phyloP scores from a whole-genome alignment of 2,329 filamentous ascomycete species.

The Exophiala oligosperma region DNA sequence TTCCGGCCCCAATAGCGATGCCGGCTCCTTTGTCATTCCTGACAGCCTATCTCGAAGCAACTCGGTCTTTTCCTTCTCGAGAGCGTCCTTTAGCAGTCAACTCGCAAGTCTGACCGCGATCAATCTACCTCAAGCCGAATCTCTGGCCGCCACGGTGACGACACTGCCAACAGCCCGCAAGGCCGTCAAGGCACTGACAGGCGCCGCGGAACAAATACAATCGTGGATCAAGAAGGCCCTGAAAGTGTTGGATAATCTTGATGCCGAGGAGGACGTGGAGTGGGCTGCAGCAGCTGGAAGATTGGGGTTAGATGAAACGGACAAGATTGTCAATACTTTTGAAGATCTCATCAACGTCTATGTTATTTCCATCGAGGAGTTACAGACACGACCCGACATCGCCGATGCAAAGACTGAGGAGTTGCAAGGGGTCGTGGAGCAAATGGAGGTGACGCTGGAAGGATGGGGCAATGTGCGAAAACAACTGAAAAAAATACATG shows the following conservation, averaged over 20 bases:
- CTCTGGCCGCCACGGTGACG: constrained; percentile 78
- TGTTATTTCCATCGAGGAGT: constrained; percentile 86
- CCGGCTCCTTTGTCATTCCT: constrained; percentile 46
- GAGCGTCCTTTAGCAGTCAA: constrained; percentile 89
- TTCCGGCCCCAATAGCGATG: constrained; percentile 29
- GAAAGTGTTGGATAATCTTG: constrained; percentile 82
- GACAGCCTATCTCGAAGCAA: constrained; percentile 63
- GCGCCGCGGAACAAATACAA: constrained; percentile 87
- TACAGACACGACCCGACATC: constrained; percentile 80
- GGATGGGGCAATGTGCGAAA: constrained; percentile 83
- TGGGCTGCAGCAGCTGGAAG: constrained; percentile 86
- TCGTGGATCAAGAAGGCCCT: constrained; percentile 92
- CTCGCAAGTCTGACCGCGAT: constrained; percentile 89
- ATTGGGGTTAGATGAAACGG: constrained; percentile 56
- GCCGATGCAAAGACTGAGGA: constrained; percentile 67
- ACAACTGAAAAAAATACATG: constrained; percentile 76
- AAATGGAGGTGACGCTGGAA: constrained; percentile 83
- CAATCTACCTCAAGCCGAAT: constrained; percentile 80
- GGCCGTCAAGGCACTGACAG: constrained; percentile 80
- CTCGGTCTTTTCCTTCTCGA: constrained; percentile 90
- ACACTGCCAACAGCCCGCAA: constrained; percentile 81
- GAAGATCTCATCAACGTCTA: constrained; percentile 90
- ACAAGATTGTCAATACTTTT: constrained; percentile 75
- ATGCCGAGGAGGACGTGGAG: constrained; percentile 95
- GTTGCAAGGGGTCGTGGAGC: constrained; percentile 71